phyloP scores from a whole-genome alignment of 441 rosid genomes.

The Erysimum cheiri region DNA sequence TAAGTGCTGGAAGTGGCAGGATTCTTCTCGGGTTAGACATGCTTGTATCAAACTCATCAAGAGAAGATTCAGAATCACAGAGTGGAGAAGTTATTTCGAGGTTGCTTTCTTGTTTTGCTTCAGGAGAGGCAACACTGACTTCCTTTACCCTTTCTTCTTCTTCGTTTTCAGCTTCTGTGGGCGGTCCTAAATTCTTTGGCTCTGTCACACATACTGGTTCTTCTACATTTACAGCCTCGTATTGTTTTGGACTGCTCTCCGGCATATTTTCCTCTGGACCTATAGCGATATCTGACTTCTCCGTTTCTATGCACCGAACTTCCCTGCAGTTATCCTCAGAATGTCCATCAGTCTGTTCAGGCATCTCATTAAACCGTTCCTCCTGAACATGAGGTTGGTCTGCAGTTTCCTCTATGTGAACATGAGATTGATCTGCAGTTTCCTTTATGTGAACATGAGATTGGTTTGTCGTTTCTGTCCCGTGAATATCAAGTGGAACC shows the following conservation, averaged over 20 bases:
- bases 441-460: conserved; percentile 42
- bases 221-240: conserved; percentile 42
- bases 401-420: conserved; percentile 37
- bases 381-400: conserved; percentile 34
- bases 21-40: conserved; percentile 32
- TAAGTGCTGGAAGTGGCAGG: conserved; percentile 25
- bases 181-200: conserved; percentile 41
- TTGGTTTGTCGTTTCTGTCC: conserved; percentile 36
- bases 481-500: conserved; percentile 39
- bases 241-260: conserved; percentile 34
- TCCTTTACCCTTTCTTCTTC: conserved; percentile 47
- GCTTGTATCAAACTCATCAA: conserved; percentile 35
- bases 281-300: conserved; percentile 46
- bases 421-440: conserved; percentile 28
- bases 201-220: conserved; percentile 43
- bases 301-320: conserved; percentile 64
- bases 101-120: conserved; percentile 42
- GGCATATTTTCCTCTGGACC: conserved; percentile 40
- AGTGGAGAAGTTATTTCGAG: conserved; percentile 37
- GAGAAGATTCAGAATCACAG: conserved; percentile 40
- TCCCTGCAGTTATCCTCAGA: conserved; percentile 62
- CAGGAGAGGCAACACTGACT: conserved; percentile 32
- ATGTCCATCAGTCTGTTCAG: conserved; percentile 51
- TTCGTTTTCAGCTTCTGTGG: conserved; percentile 47
- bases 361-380: conserved; percentile 46